Conservation (phyloP, 495 filamentous ascomycete genomes). For the Aspergillus coremiiformis region DNA sequence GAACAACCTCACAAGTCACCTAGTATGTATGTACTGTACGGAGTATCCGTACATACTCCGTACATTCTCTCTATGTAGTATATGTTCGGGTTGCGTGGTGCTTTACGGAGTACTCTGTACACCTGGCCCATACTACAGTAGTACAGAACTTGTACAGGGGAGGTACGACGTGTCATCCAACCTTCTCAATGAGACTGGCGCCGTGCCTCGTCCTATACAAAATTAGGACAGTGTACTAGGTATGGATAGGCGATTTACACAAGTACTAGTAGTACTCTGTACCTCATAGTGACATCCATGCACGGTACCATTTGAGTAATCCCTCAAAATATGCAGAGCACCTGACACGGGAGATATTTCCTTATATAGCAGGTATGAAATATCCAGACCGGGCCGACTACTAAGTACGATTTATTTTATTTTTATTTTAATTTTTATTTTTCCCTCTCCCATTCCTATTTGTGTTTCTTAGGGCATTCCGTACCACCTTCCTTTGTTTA, state of each 20-base stretch:
- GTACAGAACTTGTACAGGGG: not conserved
- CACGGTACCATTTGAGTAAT: not conserved
- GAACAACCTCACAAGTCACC: not conserved
- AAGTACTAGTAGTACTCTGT: too few species aligned
- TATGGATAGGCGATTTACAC: too few species aligned
- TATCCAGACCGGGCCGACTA: not conserved
- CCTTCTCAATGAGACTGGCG: not conserved
- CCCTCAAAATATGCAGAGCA: not conserved
- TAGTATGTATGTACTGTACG: too few species aligned
- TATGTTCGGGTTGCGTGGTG: not conserved
- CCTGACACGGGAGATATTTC: not conserved
- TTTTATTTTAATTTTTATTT: not conserved
- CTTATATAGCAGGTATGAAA: not conserved
- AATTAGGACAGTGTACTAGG: too few species aligned
- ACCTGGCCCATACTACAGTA: not conserved
- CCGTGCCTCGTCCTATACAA: not conserved
- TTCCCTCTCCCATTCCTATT: not conserved
- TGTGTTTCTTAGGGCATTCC: not conserved
- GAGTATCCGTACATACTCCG: too few species aligned
- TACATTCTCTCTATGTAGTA: not conserved
- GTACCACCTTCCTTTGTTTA: not conserved
- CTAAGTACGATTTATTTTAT: not conserved
- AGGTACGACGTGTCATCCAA: not conserved
- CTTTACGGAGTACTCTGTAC: not conserved
- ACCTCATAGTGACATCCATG: not conserved